A percentile compares a stretch with the other conserved stretches of the same genome.
phyloP scores from a whole-genome alignment of 1,284 basidiomycete species.

The Fomitopsis betulina region DNA sequence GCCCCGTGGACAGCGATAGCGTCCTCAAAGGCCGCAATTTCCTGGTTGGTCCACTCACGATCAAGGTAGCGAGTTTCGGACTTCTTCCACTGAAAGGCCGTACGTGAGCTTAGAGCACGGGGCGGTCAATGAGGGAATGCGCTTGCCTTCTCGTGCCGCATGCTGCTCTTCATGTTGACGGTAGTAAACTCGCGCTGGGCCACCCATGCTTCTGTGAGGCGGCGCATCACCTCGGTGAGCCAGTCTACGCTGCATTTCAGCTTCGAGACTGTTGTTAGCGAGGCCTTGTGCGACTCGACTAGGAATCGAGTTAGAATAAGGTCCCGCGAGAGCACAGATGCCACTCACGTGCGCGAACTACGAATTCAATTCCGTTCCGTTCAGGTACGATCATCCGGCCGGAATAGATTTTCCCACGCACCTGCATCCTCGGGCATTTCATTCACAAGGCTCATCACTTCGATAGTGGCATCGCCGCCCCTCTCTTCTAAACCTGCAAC shows the following conservation, averaged over 20 bases:
- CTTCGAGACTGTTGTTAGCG: slow-evolving; percentile 45
- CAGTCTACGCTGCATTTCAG: slow-evolving; percentile 65
- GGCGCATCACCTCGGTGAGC: slow-evolving; percentile 66
- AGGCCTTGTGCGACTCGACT: slow-evolving; percentile 61
- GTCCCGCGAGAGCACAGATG: neutral
- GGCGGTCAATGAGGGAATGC: neutral
- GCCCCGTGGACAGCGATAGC: slow-evolving; percentile 68
- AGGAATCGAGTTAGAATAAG: neutral
- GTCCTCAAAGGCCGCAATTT: slow-evolving; percentile 72
- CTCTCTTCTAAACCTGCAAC: slow-evolving; percentile 44
- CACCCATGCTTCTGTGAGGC: slow-evolving; percentile 60
- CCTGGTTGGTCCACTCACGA: slow-evolving; percentile 68
- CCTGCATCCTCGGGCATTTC: slow-evolving; percentile 62
- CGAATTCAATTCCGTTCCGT: slow-evolving; percentile 8
- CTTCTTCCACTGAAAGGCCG: slow-evolving; percentile 60
- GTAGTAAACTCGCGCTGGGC: slow-evolving; percentile 49
- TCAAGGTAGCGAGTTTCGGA: slow-evolving; percentile 64
- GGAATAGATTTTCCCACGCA: slow-evolving; percentile 28
- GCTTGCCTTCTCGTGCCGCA: slow-evolving; percentile 56
- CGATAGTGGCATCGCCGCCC: slow-evolving; percentile 72
- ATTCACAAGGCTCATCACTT: slow-evolving; percentile 61
- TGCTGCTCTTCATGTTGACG: slow-evolving; percentile 58
- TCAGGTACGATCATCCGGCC: neutral
- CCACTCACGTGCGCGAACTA: slow-evolving; percentile 17
- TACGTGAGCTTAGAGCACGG: slow-evolving; percentile 1